Base-by-base conservation (phyloP, 352 stramenopile genomes). In the Elongisporangium prolatum region DNA sequence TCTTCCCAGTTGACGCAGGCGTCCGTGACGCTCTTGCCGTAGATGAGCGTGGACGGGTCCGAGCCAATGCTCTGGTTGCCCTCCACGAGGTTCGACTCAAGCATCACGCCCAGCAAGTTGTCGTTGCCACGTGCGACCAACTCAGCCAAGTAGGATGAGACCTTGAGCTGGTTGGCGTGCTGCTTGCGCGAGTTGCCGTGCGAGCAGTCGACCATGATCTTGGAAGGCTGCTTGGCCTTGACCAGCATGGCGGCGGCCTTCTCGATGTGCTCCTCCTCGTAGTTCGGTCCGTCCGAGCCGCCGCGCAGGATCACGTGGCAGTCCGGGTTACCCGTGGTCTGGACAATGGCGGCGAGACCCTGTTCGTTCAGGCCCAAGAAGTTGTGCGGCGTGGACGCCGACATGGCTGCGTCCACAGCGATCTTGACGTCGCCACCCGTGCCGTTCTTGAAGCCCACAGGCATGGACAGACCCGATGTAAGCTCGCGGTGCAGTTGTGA, bases 201-300 rank as follows among this genome's bases (percentile, higher is more conserved):
- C 51, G 81, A 93, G 75, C 86, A 94, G 71, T 96, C 86, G 50
- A 95, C 69, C 86, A 95, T 93, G 72, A 95, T 74, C 64, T 90
- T 90, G 37, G 66, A 69, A 10, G 75, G 67, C 54, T 91, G 80
- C 56, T 85, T 74, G 50, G 79, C 76, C 67, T 89, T 90, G 20
- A 71, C 49, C 20, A 95, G 70, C 71, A 83, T 71, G 13, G 60
- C 63, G 7, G 80, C 79, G 22, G 77, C 77, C 56, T 82, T 73
- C 47, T 84, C 72, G 60, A 96, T 87, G 61, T 78, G 68, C 57
- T 88, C 69, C 44, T 90, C 72, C 52, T 89, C 72, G 49, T 92
- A 95, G 68, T 95, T 95, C n/a, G 86, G 84, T 13, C 86, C 84
- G 21, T 69, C 64, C 1, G 73, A 87, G 24, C 86, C 84, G 25